Evolutionary conservation across 305 asterid genomes (phyloP).

Genomic region (Rubia occidens): DNA sequence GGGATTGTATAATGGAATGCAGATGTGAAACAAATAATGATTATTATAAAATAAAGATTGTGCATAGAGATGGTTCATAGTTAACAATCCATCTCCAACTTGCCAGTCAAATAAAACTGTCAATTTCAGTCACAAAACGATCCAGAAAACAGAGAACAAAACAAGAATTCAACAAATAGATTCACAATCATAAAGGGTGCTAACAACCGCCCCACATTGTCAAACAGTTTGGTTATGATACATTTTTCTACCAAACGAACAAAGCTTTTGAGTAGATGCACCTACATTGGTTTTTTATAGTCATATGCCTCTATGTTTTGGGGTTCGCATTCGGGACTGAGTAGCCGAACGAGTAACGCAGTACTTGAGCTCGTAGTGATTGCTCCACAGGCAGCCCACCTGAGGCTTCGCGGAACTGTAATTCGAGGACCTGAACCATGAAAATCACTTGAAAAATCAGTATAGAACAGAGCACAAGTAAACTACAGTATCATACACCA

Average conservation of each 20-base stretch:
- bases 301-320: slow-evolving; percentile 84
- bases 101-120: too few relatives aligned
- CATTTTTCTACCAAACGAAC: neutral
- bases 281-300: slow-evolving; percentile 20
- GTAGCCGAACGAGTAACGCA: slow-evolving; percentile 64
- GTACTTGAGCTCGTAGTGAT: slow-evolving; percentile 48
- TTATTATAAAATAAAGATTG: too few relatives aligned
- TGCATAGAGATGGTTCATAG: too few relatives aligned
- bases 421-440: slow-evolving; percentile 66
- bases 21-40: too few relatives aligned
- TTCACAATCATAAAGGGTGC: neutral
- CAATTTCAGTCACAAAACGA: too few relatives aligned
- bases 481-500: neutral
- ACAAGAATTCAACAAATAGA: neutral
- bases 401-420: slow-evolving; percentile 59
- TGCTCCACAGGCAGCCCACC: slow-evolving; percentile 92
- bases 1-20: too few relatives aligned
- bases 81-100: too few relatives aligned
- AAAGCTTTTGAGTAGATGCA: neutral
- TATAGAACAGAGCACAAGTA: too few relatives aligned
- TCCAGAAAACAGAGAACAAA: too few relatives aligned
- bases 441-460: neutral
- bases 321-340: slow-evolving; percentile 89
- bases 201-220: neutral
- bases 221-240: neutral